Evolutionary conservation across 192 early-diverging fungal species (phyloP).

Genomic region (Thamnidium elegans): DNA sequence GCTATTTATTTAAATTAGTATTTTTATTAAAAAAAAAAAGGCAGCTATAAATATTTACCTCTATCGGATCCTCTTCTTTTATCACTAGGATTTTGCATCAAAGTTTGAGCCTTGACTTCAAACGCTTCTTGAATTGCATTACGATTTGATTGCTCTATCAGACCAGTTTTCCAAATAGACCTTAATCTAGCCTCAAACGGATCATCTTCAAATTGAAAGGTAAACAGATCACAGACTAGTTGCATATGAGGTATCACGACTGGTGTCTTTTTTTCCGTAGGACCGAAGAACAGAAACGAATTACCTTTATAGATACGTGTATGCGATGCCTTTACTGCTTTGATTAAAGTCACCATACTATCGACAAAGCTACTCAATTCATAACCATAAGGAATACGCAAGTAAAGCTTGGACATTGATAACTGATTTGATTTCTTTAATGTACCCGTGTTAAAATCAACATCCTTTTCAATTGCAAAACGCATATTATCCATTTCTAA

Average conservation of each 20-base stretch:
- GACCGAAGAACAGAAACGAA: constrained; percentile 24
- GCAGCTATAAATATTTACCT: neutral
- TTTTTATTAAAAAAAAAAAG: neutral
- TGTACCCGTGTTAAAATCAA: neutral
- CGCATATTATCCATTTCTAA: constrained; percentile 34
- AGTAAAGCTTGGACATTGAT: constrained; percentile 21
- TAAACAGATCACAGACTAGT: constrained; percentile 29
- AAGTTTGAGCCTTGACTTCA: constrained; percentile 33
- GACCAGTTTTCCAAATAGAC: constrained; percentile 35
- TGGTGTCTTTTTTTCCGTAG: constrained; percentile 24
- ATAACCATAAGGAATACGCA: constrained; percentile 39
- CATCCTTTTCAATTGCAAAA: constrained; percentile 1
- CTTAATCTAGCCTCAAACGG: constrained; percentile 41
- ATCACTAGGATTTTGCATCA: constrained; percentile 1
- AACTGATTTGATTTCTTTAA: constrained; percentile 4
- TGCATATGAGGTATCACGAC: constrained; percentile 25
- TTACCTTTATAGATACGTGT: constrained; percentile 22
- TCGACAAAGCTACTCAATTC: constrained; percentile 39
- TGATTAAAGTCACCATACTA: constrained; percentile 27
- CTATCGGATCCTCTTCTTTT: constrained; percentile 4
- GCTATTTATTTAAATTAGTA: neutral
- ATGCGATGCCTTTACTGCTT: constrained; percentile 30
- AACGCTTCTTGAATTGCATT: constrained; percentile 39
- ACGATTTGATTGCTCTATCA: constrained; percentile 32
- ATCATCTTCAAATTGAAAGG: constrained; percentile 42